phyloP scores from a whole-genome alignment of 83 land plant species.

The Picea abies region DNA sequence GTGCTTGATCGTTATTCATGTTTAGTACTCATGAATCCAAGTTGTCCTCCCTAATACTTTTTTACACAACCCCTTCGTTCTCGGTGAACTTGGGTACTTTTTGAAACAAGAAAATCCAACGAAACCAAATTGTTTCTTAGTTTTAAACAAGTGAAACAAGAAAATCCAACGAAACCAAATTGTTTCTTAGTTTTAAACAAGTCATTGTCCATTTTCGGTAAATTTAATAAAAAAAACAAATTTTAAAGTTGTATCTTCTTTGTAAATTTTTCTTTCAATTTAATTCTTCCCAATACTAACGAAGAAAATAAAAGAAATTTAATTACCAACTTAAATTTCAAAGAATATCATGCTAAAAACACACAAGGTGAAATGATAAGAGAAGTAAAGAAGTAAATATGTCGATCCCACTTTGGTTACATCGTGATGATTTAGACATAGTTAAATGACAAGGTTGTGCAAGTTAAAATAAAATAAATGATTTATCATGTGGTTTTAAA shows the following conservation, averaged over 20 bases:
- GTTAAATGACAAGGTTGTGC: too few relatives aligned
- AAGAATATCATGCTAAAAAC: too few relatives aligned
- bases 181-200: not conserved
- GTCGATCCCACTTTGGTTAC: too few relatives aligned
- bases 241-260: not conserved
- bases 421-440: too few relatives aligned
- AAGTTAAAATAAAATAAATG: too few relatives aligned
- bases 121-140: not conserved
- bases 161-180: not conserved
- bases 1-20: not conserved
- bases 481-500: too few relatives aligned
- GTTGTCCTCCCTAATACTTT: not conserved
- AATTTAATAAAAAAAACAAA: not conserved
- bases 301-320: not conserved
- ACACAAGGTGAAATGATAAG: too few relatives aligned
- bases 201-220: not conserved
- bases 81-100: too few relatives aligned
- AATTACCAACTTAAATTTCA: not conserved
- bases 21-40: slow-evolving; percentile 6
- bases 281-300: not conserved
- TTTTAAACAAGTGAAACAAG: slow-evolving; percentile 3
- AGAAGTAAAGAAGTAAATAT: too few relatives aligned
- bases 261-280: not conserved
- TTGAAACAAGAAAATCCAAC: not conserved
- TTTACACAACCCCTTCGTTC: not conserved